phyloP scores from a whole-genome alignment of 169 alveolate genomes.

The Eimeria mitis region DNA sequence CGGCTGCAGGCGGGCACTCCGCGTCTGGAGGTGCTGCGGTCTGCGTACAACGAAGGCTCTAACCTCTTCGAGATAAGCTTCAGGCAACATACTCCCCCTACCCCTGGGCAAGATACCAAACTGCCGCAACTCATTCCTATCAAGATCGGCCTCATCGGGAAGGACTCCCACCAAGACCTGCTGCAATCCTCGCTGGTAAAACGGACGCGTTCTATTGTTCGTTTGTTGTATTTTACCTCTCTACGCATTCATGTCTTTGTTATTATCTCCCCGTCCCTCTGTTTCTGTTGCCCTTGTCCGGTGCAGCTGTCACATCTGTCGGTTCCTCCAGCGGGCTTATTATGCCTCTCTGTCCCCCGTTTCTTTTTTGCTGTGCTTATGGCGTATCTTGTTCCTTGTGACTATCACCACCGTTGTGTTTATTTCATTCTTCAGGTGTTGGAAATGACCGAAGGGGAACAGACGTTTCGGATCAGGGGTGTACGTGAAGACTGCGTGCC shows the following conservation, averaged over 20 bases:
- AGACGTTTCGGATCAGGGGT: conserved; percentile 87
- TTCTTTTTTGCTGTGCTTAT: too few species aligned
- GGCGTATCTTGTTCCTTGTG: not conserved
- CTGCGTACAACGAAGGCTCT: conserved; percentile 83
- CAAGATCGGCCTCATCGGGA: conserved; percentile 90
- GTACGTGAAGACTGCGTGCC: conserved; percentile 91
- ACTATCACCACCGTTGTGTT: not conserved
- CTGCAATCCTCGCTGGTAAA: conserved; percentile 58
- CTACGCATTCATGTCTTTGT: not conserved
- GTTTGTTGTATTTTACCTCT: not conserved
- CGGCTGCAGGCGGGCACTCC: conserved; percentile 86
- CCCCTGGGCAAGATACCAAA: conserved; percentile 92
- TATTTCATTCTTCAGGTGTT: conserved; percentile 79
- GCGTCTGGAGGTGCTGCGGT: conserved; percentile 82
- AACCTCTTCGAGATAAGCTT: conserved; percentile 87
- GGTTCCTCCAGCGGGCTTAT: not conserved
- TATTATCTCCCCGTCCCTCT: too few species aligned
- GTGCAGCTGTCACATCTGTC: not conserved
- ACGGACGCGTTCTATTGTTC: not conserved
- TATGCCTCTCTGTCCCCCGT: not conserved
- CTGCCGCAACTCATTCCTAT: conserved; percentile 94
- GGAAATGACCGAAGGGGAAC: conserved; percentile 89
- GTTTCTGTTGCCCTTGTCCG: not conserved
- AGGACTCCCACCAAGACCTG: conserved; percentile 85
- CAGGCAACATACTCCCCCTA: conserved; percentile 91